Evolutionary conservation across 208 protist species (phyloP).

Genomic region (Crithidia bombi): DNA sequence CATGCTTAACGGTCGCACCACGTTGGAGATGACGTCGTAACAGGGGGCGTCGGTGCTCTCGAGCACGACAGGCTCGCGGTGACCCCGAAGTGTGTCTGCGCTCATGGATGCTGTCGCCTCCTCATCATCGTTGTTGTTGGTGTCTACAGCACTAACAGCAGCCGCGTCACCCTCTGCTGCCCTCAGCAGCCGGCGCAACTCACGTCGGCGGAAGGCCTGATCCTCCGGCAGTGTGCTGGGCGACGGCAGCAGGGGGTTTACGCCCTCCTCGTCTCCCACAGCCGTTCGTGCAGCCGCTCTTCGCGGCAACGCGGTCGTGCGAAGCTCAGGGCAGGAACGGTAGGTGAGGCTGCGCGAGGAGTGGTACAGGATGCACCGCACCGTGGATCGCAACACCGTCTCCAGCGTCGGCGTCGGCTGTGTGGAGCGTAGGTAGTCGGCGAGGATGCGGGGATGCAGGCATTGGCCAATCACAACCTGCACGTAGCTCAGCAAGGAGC

Average conservation of each 20-base stretch:
- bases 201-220: neutral
- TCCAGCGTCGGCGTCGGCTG: conserved; percentile 26
- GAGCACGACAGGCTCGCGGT: conserved; percentile 3
- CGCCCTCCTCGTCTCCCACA: neutral
- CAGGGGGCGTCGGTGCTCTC: conserved; percentile 15
- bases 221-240: neutral
- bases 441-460: conserved; percentile 31
- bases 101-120: neutral
- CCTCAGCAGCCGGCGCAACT: conserved; percentile 3
- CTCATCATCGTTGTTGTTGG: neutral
- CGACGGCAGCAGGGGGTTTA: neutral
- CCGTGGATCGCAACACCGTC: conserved; percentile 21
- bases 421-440: conserved; percentile 35
- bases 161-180: neutral
- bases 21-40: conserved; percentile 26
- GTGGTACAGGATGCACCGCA: conserved; percentile 28
- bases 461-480: conserved; percentile 25
- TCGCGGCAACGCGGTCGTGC: neutral
- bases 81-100: neutral
- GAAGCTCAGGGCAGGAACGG: neutral
- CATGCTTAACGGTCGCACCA: conserved; percentile 33
- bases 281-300: neutral
- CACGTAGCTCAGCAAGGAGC: conserved; percentile 35
- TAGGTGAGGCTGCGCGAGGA: conserved; percentile 29
- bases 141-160: neutral